A percentile compares a stretch with the other conserved stretches of the same genome.
These are phyloP conservation scores for Fraxinus baroniana DNA, from an alignment of 305 asterid genomes.

Conservation along the genomic window DNA sequence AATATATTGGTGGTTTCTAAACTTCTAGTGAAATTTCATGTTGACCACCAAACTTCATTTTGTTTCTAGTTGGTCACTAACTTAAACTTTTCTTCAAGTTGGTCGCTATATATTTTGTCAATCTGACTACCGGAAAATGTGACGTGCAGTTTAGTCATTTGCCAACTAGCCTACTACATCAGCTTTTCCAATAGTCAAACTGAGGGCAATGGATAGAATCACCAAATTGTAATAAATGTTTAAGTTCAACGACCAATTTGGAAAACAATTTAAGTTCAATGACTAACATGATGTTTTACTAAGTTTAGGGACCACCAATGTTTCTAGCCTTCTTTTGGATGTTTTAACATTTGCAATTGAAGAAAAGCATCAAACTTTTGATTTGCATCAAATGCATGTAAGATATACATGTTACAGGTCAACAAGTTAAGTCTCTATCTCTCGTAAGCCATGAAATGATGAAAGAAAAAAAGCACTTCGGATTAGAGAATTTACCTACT, in stretches of 20 bases:
- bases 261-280: not conserved
- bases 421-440: not conserved
- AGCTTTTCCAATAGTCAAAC: not conserved
- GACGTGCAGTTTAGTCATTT: not conserved
- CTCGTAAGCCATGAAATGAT: too few relatives aligned
- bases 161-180: not conserved
- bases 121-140: not conserved
- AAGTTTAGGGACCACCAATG: not conserved
- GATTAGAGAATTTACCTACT: not conserved
- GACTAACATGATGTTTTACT: not conserved
- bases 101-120: not conserved
- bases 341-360: not conserved
- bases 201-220: not conserved
- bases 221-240: not conserved
- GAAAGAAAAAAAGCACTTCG: not conserved
- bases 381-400: not conserved
- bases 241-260: not conserved
- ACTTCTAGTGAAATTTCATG: not conserved
- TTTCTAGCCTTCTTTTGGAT: not conserved
- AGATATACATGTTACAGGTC: not conserved
- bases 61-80: not conserved
- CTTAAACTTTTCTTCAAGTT: not conserved
- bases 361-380: not conserved
- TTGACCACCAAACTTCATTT: not conserved
- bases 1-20: not conserved